Evolutionary conservation across 345 rosid species (phyloP), one percentile per base, ranked within the genome.

Genomic region (Physaria fendleri): DNA sequence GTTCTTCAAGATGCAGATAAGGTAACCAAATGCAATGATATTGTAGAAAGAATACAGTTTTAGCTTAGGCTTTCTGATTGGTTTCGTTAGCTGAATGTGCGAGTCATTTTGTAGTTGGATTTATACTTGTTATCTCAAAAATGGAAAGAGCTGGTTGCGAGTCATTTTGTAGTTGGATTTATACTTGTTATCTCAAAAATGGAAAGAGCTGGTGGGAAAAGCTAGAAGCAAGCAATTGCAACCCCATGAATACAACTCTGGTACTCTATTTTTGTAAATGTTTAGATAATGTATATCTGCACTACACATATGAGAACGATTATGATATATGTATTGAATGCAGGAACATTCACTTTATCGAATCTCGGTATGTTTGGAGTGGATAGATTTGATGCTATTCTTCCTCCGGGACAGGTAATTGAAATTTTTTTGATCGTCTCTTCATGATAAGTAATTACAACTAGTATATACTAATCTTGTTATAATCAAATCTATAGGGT

Each of bases 311-410:
- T 55, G 51, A 20, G 21, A 70, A 42, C 56, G 33, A 38, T 40
- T 33, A 11, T 41, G 66, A 50, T 18, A 23, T 18, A 55, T 52
- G n/a, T 37, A 2, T 49, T 52, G 11, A 6, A 48, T 62, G 54
- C 82, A 93, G 99, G 97, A 49, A 88, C 99, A 38, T 93, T 93
- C 74, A 93, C 97, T 28, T 73, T 93, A 38, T 93, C 97, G 62
- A 88, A 88, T 72, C 76, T 93, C 30, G 99, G 95, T 37, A 88
- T 93, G 97, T 93, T 84, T 72, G 95, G 97, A 55, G 97, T 86
- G 54, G 97, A 88, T 73, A 83, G 91, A 64, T 93, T 93, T 69
- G 97, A 93, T 80, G 99, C 99, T 68, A 93, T 93, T 70, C 97
- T 86, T 57, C 97, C 99, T 13, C 94, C 99, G 32, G 86, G 95